These are phyloP conservation scores for Neofusicoccum ribis DNA, from an alignment of 2,329 filamentous ascomycete species.

Conservation along the genomic window DNA sequence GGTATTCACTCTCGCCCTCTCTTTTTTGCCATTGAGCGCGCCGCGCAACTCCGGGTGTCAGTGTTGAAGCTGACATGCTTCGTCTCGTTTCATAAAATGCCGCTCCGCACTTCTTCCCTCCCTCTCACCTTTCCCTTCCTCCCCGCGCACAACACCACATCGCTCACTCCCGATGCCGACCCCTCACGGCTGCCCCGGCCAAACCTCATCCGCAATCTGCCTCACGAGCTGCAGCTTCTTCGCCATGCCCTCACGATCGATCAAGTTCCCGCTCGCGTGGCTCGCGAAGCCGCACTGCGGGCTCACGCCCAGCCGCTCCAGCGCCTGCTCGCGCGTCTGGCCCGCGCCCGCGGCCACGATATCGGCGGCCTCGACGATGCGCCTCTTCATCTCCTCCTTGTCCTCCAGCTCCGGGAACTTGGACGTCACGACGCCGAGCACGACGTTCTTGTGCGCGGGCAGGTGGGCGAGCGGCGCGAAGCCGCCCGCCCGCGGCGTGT, in stretches of 20 bases:
- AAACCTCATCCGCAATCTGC: constrained; percentile 70
- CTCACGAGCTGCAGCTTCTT: constrained; percentile 70
- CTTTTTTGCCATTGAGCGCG: neutral
- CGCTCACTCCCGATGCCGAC: neutral
- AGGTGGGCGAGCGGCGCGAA: constrained; percentile 44
- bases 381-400: constrained; percentile 43
- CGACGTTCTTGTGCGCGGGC: constrained; percentile 45
- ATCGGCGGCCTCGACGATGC: constrained; percentile 53
- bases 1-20: neutral
- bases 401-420: constrained; percentile 46
- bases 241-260: constrained; percentile 67
- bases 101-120: neutral
- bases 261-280: constrained; percentile 68
- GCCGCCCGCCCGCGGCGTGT: constrained; percentile 45
- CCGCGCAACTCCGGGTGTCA: constrained; percentile 5
- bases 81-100: neutral
- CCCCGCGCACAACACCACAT: neutral
- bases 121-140: neutral
- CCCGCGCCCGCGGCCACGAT: constrained; percentile 66
- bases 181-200: constrained; percentile 54
- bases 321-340: constrained; percentile 62
- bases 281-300: constrained; percentile 53
- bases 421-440: constrained; percentile 44
- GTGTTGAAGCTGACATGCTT: constrained; percentile 15
- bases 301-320: constrained; percentile 56